phyloP scores from a whole-genome alignment of 176 grass and related monocot species.

The Zoysia japonica region DNA sequence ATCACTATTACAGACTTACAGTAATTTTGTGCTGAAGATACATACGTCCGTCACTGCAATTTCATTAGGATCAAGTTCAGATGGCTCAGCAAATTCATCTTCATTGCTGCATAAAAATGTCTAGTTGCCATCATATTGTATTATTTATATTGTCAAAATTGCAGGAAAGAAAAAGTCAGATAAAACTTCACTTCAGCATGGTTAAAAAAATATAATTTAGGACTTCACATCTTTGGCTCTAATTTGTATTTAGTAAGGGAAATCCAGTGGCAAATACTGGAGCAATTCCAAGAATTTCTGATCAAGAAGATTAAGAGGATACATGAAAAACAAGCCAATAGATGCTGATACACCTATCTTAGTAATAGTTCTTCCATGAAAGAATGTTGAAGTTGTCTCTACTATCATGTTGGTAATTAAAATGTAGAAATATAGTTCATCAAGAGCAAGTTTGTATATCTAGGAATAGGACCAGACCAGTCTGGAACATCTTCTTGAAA shows the following conservation, averaged over 20 bases:
- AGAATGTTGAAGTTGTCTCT: too few relatives aligned
- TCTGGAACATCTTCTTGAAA: conserved; percentile 77
- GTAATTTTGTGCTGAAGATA: conserved; percentile 24
- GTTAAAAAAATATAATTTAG: conserved; percentile 8
- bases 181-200: not conserved
- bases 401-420: too few relatives aligned
- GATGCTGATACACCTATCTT: too few relatives aligned
- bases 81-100: conserved; percentile 44
- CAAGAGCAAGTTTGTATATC: conserved; percentile 45
- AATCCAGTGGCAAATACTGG: not conserved
- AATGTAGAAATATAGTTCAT: not conserved
- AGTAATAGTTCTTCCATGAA: too few relatives aligned
- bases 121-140: conserved; percentile 20
- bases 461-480: conserved; percentile 55
- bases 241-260: not conserved
- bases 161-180: not conserved
- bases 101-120: conserved; percentile 55
- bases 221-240: conserved; percentile 3
- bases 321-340: too few relatives aligned
- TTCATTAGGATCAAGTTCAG: conserved; percentile 55
- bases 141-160: conserved; percentile 22
- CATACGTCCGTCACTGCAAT: conserved; percentile 36
- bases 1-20: conserved; percentile 1
- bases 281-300: too few relatives aligned
- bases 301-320: too few relatives aligned